These are phyloP conservation scores for Neonectria ditissima DNA, from an alignment of 2,329 filamentous ascomycete species.

Conservation along the genomic window DNA sequence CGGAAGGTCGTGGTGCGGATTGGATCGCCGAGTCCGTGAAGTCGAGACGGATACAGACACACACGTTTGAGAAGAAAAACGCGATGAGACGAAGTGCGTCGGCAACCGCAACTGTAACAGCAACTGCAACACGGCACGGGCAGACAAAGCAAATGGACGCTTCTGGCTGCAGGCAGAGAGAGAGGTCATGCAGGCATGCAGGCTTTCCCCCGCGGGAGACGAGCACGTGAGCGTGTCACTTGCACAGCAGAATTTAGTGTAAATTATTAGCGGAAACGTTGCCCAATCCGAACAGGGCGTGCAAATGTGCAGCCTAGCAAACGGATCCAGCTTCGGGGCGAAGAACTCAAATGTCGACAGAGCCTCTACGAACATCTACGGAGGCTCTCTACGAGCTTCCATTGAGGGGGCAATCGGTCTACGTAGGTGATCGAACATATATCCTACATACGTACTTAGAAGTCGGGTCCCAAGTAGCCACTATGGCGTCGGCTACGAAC, in stretches of 20 bases:
- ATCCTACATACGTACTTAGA: too few species aligned
- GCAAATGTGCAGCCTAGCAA: neutral
- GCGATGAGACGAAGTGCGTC: neutral
- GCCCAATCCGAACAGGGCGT: conserved; percentile 20
- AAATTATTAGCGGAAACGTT: conserved; percentile 30
- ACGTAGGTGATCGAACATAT: neutral
- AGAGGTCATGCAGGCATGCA: conserved; percentile 33
- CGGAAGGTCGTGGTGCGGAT: neutral
- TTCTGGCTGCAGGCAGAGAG: conserved; percentile 20
- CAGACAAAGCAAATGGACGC: conserved; percentile 21
- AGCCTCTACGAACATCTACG: neutral
- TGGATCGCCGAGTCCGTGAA: neutral
- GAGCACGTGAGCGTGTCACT: conserved; percentile 33
- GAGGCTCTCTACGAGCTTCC: neutral
- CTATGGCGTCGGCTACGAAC: neutral
- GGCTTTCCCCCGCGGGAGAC: conserved; percentile 23
- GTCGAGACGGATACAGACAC: neutral
- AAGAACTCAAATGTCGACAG: neutral
- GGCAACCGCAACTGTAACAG: too few species aligned
- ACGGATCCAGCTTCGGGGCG: neutral
- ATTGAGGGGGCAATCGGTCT: neutral
- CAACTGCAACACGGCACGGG: conserved; percentile 5
- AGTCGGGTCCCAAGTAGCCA: too few species aligned
- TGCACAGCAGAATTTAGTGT: conserved; percentile 34
- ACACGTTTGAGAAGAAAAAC: neutral